These are phyloP conservation scores for Pleurotus tuber-regium DNA, from an alignment of 768 basidiomycete species.

Conservation along the genomic window DNA sequence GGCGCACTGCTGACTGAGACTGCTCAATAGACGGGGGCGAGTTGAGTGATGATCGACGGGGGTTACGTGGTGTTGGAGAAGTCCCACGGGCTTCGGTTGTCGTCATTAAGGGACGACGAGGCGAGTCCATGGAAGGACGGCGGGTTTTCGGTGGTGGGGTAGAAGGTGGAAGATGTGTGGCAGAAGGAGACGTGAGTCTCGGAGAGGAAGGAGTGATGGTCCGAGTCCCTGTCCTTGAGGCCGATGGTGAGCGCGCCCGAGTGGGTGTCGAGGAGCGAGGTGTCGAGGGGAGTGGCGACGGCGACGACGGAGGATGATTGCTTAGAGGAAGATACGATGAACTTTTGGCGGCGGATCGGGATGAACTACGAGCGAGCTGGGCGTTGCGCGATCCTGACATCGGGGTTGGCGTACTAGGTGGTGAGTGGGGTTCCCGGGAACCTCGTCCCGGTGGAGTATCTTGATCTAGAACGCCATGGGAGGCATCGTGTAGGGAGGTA, in stretches of 20 bases:
- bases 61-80: conserved; percentile 29
- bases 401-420: conserved; percentile 50
- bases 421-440: conserved; percentile 36
- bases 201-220: conserved; percentile 40
- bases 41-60: conserved; percentile 31
- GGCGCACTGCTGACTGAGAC: conserved; percentile 34
- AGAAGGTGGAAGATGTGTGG: conserved; percentile 49
- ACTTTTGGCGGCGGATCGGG: conserved; percentile 32
- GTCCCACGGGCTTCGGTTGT: conserved; percentile 19
- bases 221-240: conserved; percentile 26
- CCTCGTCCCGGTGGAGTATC: conserved; percentile 30
- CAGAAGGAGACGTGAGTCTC: conserved; percentile 45
- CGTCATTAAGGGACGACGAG: conserved; percentile 22
- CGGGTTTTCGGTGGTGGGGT: conserved; percentile 18
- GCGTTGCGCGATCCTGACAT: conserved; percentile 31
- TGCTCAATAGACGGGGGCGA: conserved; percentile 24
- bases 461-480: conserved; percentile 2
- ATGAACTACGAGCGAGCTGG: conserved; percentile 30
- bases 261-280: conserved; percentile 24
- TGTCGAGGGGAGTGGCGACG: conserved; percentile 27
- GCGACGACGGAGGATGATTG: conserved; percentile 36
- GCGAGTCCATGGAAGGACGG: conserved; percentile 9
- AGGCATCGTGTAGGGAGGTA: conserved; percentile 15
- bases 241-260: conserved; percentile 40
- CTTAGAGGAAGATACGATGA: conserved; percentile 39